Evolutionary conservation across 177 flowering plant genomes (phyloP).

Genomic region (Vitis hybrid): DNA sequence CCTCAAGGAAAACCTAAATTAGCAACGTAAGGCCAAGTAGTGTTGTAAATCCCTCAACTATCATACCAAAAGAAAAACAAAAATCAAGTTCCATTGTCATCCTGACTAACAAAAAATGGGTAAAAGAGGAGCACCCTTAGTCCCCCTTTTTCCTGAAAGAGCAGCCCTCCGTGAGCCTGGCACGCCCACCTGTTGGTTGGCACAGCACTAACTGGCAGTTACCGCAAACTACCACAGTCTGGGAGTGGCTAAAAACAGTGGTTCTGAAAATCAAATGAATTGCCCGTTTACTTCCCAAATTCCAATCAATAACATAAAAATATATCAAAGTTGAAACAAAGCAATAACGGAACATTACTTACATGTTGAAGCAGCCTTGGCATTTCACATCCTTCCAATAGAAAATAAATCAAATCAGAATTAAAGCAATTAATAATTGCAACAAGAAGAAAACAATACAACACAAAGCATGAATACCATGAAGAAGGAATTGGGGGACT

Average conservation of each 20-base stretch:
- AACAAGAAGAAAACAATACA: not conserved
- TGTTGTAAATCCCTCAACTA: not conserved
- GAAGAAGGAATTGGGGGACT: slow-evolving; percentile 72
- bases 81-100: not conserved
- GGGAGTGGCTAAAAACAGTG: slow-evolving; percentile 53
- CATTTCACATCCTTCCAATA: slow-evolving; percentile 54
- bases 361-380: slow-evolving; percentile 68
- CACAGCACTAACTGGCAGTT: slow-evolving; percentile 60
- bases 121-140: slow-evolving; percentile 14
- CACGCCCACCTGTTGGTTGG: slow-evolving; percentile 66
- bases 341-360: slow-evolving; percentile 6
- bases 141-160: slow-evolving; percentile 64
- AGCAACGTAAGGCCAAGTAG: not conserved
- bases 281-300: not conserved
- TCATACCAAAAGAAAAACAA: not conserved
- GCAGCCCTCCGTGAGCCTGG: slow-evolving; percentile 65
- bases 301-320: not conserved
- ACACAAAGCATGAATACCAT: slow-evolving; percentile 38
- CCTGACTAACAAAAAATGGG: not conserved
- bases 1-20: not conserved
- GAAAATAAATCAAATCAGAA: not conserved
- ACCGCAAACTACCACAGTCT: slow-evolving; percentile 63
- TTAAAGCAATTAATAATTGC: not conserved
- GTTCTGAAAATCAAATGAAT: slow-evolving; percentile 25
- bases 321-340: not conserved